Evolutionary conservation across 257 asterid species (phyloP), one percentile per base, ranked within the genome.

Genomic region (Nicotiana undulata): DNA sequence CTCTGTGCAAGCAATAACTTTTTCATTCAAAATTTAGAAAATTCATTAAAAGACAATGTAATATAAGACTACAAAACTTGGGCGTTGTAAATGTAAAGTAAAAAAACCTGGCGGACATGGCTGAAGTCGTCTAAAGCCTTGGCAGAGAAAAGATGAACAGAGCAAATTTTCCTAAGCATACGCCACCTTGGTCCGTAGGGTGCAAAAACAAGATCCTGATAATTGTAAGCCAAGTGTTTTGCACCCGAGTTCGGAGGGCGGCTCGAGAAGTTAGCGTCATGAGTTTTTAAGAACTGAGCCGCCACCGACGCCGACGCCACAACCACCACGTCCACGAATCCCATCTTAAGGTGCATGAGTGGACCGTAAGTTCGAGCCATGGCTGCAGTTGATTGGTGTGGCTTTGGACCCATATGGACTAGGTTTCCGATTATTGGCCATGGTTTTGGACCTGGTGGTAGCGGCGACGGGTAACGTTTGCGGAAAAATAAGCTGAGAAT

Each of bases 161-260:
- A 84, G 46, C 91, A 87, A 63, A 95, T 87, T 59, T 93, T 93
- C 85, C 99, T 77, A 0, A 95, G 86, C 87, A 93, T 28, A 12
- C 99, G 85, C 99, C 99, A 95, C 82, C 99, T 89, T 0, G 97
- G 97, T 4, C 99, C 99, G 67, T 95, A 95, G 0, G 98, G 98
- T 2, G 98, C 97, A 67, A 95, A 95, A 1, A 95, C 98, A 84
- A 93, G 31, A 70, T 95, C 99, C 63, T 92, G 97, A 61, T 92
- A 93, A 63, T 95, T 91, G 49, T 95, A 95, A 12, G 99, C 98
- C 6, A 95, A 86, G 80, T 95, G 85, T 44, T 91, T 86, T 6
- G 96, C 98, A 2, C 98, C 99, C 17, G 98, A 82, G 81, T 89
- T 92, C 0, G 97, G 97, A 28, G 99, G 98, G 66, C 99, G 91